A percentile compares a stretch with the other conserved stretches of the same genome.
These are phyloP conservation scores for Quercus lobata DNA, from an alignment of 331 rosid genomes.

Conservation along the genomic window DNA sequence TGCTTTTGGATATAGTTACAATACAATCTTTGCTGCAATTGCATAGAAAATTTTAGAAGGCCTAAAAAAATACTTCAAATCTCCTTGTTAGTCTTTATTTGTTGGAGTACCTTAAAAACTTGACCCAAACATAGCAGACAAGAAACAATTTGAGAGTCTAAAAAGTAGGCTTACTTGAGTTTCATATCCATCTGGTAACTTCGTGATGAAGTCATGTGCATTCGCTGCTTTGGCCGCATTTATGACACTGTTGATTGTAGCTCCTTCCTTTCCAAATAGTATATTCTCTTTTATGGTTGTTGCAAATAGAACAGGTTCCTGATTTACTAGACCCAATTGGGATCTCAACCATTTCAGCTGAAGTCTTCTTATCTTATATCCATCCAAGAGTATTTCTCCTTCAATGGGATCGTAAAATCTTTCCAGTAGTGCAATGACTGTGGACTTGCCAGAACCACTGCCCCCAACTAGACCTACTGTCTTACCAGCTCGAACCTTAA, in stretches of 20 bases:
- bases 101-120: background rate
- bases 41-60: background rate
- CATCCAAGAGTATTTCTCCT: constrained; percentile 80
- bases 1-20: too few relatives aligned
- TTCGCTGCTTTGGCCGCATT: constrained; percentile 78
- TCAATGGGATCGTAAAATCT: constrained; percentile 86
- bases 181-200: constrained; percentile 84
- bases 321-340: constrained; percentile 79
- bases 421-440: constrained; percentile 73
- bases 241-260: constrained; percentile 69
- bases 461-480: constrained; percentile 81
- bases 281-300: constrained; percentile 82
- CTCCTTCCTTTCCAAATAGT: constrained; percentile 86
- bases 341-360: constrained; percentile 90
- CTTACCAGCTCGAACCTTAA: constrained; percentile 71
- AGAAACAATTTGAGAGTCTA: background rate
- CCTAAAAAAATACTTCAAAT: background rate
- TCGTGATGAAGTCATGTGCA: constrained; percentile 81
- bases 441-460: constrained; percentile 94
- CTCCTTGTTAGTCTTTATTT: background rate
- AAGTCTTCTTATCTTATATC: constrained; percentile 62
- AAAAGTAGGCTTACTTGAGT: constrained; percentile 63
- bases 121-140: background rate
- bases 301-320: constrained; percentile 94
- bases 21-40: too few relatives aligned